Conservation (phyloP, 176 grass and related monocot species). For the Paspalum notatum region DNA sequence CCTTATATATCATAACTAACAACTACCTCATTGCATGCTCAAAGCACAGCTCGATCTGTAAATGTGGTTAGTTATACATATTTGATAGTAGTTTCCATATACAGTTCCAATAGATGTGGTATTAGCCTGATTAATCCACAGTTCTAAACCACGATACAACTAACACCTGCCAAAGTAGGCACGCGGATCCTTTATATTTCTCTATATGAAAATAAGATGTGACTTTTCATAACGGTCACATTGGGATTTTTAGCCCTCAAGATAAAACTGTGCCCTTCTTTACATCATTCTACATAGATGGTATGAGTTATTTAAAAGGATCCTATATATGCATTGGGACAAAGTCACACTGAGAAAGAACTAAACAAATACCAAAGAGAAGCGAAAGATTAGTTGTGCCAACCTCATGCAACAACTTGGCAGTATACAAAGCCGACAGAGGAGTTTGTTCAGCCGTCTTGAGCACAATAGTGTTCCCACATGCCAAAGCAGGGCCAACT, state of each 20-base stretch:
- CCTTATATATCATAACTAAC: neutral
- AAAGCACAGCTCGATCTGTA: neutral
- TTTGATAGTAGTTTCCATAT: neutral
- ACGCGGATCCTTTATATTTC: neutral
- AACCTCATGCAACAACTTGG: slow-evolving; percentile 90
- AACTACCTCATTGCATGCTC: neutral
- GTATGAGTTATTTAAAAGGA: neutral
- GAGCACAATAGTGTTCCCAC: slow-evolving; percentile 83
- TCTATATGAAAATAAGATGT: neutral
- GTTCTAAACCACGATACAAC: neutral
- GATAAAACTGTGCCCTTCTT: neutral
- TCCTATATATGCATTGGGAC: slow-evolving; percentile 18
- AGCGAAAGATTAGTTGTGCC: neutral
- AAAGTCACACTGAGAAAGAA: neutral
- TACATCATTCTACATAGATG: neutral
- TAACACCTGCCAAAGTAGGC: neutral
- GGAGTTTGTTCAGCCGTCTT: slow-evolving; percentile 98
- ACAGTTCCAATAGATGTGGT: neutral
- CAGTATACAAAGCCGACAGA: slow-evolving; percentile 68
- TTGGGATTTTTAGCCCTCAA: neutral
- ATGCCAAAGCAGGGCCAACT: slow-evolving; percentile 92
- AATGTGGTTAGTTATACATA: neutral
- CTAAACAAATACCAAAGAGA: neutral
- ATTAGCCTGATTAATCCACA: neutral
- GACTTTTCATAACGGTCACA: neutral